Evolutionary conservation across 2,329 filamentous ascomycete species (phyloP).

Genomic region (Alternaria incomplexa): DNA sequence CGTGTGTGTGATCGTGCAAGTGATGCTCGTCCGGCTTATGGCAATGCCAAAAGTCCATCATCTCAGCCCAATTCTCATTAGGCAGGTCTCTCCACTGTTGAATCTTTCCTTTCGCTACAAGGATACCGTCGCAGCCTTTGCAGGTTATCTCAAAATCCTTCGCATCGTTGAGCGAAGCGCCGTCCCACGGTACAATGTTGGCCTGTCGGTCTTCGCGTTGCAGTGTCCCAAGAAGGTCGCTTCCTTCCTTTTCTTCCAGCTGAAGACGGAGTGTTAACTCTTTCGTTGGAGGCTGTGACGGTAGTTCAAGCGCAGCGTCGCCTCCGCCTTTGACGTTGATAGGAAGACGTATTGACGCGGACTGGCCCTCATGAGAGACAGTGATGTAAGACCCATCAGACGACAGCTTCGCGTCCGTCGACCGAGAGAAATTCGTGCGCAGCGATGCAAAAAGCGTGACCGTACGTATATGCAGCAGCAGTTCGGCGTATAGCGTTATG

Average conservation of each 20-base stretch:
- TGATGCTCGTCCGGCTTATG: slow-evolving; percentile 80
- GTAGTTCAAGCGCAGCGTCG: slow-evolving; percentile 58
- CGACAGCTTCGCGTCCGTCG: slow-evolving; percentile 54
- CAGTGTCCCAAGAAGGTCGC: slow-evolving; percentile 34
- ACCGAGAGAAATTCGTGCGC: slow-evolving; percentile 50
- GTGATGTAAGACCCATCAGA: slow-evolving; percentile 53
- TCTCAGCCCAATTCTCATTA: slow-evolving; percentile 97
- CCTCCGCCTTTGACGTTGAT: slow-evolving; percentile 52
- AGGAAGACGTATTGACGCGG: slow-evolving; percentile 55
- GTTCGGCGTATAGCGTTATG: slow-evolving; percentile 63
- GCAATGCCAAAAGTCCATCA: slow-evolving; percentile 99
- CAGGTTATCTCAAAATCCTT: slow-evolving; percentile 31
- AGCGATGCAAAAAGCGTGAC: slow-evolving; percentile 64
- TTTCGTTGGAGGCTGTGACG: slow-evolving; percentile 52
- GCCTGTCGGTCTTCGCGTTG: slow-evolving; percentile 40
- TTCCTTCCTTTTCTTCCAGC: slow-evolving; percentile 53
- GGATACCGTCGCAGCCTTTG: slow-evolving; percentile 28
- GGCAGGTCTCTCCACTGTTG: slow-evolving; percentile 87
- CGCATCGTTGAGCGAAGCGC: slow-evolving; percentile 37
- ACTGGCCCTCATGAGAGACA: slow-evolving; percentile 55
- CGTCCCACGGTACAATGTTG: slow-evolving; percentile 54
- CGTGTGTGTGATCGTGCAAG: slow-evolving; percentile 57
- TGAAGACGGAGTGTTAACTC: slow-evolving; percentile 63
- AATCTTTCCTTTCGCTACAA: slow-evolving; percentile 27
- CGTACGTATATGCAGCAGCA: slow-evolving; percentile 66